Evolutionary conservation across 768 basidiomycete species (phyloP).

Genomic region (Phlebiopsis flavidoalba): DNA sequence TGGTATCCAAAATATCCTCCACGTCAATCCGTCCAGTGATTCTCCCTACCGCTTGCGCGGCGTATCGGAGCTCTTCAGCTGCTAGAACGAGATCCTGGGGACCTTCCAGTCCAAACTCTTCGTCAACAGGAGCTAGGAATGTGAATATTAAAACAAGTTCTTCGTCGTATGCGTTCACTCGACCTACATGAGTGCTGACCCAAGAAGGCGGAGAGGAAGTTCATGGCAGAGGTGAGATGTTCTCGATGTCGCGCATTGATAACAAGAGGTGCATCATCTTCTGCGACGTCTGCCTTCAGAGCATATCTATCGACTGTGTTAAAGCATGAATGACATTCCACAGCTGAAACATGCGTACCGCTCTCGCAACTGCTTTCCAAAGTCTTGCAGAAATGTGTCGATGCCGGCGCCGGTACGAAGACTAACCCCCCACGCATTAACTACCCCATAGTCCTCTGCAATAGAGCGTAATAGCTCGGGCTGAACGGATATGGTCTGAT

Average conservation of each 20-base stretch:
- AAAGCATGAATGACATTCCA: neutral
- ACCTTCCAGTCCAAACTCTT: neutral
- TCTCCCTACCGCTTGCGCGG: conserved; percentile 75
- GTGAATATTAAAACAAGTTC: neutral
- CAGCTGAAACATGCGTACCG: neutral
- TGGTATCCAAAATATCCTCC: conserved; percentile 77
- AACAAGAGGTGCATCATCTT: conserved; percentile 50
- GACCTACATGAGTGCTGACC: conserved; percentile 28
- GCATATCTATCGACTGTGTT: conserved; percentile 4
- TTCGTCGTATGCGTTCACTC: neutral
- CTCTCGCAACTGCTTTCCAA: neutral
- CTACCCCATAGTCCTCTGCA: neutral
- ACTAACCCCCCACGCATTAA: conserved; percentile 55
- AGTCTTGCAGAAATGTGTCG: conserved; percentile 48
- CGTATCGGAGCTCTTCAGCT: conserved; percentile 86
- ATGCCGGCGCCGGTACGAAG: conserved; percentile 56
- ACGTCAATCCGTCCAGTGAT: conserved; percentile 78
- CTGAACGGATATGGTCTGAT: neutral
- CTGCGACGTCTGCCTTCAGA: neutral
- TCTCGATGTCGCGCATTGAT: conserved; percentile 77
- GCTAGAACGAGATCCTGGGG: conserved; percentile 72
- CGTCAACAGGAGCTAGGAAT: neutral
- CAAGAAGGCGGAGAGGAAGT: conserved; percentile 60
- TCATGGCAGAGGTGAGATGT: conserved; percentile 63
- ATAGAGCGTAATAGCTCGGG: neutral